These are phyloP conservation scores for Hypoxylon cercidicola DNA, from an alignment of 495 filamentous ascomycete genomes.

Conservation along the genomic window DNA sequence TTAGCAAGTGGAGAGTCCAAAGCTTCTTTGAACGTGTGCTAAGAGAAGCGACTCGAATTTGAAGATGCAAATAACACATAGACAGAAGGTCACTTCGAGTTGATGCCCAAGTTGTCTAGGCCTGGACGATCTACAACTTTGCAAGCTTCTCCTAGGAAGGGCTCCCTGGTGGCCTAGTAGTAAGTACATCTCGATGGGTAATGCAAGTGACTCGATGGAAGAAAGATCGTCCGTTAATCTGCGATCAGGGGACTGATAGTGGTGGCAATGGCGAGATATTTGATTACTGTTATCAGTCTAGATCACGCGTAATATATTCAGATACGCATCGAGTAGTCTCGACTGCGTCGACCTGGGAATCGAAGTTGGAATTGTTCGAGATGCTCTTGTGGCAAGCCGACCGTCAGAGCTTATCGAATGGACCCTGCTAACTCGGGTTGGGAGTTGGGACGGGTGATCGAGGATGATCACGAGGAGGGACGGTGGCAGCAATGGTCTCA, in stretches of 20 bases:
- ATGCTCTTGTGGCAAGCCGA: neutral
- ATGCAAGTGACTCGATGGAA: slow-evolving; percentile 21
- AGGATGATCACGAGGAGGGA: neutral
- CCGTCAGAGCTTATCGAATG: neutral
- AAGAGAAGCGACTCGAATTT: neutral
- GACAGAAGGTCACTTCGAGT: neutral
- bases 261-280: slow-evolving; percentile 31
- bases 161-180: neutral
- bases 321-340: slow-evolving; percentile 3
- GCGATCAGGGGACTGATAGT: neutral
- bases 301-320: slow-evolving; percentile 26
- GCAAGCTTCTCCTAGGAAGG: neutral
- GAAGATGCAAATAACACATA: neutral
- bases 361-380: neutral
- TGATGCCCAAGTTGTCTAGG: neutral
- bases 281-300: slow-evolving; percentile 20
- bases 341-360: neutral
- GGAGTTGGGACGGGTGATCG: neutral
- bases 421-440: neutral
- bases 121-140: slow-evolving; percentile 1
- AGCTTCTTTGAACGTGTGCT: slow-evolving; percentile 33
- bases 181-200: slow-evolving; percentile 8
- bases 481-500: slow-evolving; percentile 8
- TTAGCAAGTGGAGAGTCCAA: slow-evolving; percentile 11
- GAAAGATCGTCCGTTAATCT: slow-evolving; percentile 26